Evolutionary conservation across 176 grass and related monocot species (phyloP), one percentile per base, ranked within the genome.

Genomic region (Ensete glaucum): DNA sequence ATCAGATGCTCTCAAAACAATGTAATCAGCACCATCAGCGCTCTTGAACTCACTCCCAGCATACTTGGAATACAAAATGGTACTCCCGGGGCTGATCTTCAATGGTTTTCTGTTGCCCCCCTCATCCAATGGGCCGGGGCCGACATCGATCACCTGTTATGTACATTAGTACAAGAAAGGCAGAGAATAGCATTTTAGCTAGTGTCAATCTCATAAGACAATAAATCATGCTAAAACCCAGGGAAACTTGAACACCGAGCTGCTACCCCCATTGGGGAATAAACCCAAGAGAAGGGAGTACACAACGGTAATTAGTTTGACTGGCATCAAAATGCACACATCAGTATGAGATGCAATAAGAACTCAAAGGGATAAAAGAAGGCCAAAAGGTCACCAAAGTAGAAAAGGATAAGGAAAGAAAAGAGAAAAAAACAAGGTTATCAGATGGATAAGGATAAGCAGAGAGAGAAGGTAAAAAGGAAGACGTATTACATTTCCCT

Each of bases 41-140:
- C 85, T 81, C 78, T 92, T 86, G 78, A 92, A 92, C 76, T 92
- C 89, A 0, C 54, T 92, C 53, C 89, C 85, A 0, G 85, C 86
- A 7, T 86, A 92, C 62, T 88, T 92, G 15, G 75, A 82, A 78
- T 86, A 86, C 66, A 92, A 73, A 29, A 88, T 83, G 0, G 51
- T 76, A 72, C 75, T 92, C 67, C 89, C 89, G 3, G 83, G 60
- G 54, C 75, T 70, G 59, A 92, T 73, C 4, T 26, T 19, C 75
- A 85, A 50, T 9, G 85, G 75, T 2, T 74, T 92, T 54, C 86
- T 88, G 14, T 68, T 84, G 53, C 89, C 89, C 19, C 82, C 86
- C 43, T 88, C 89, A 5, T 69, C 78, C 72, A 92, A 82, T 11
- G 81, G 55, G 27, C 85, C 89, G 1, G 86, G 86, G 7, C 89